Evolutionary conservation across 371 early-diverging fungal species (phyloP).

Genomic region (Haplosporangium sp.): DNA sequence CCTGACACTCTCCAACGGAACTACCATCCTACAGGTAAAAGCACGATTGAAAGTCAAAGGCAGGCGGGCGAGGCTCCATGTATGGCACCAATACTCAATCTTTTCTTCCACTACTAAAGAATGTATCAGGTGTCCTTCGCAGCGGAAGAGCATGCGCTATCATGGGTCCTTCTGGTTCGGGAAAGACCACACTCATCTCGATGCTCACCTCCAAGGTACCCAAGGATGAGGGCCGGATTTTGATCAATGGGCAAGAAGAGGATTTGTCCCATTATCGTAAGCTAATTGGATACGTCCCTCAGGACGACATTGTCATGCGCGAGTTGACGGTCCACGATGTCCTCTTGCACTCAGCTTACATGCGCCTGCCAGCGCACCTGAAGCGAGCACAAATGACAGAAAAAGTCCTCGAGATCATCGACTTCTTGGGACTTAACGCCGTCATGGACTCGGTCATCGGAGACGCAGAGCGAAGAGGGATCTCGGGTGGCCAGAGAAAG

Average conservation of each 20-base stretch:
- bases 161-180: slow-evolving; percentile 84
- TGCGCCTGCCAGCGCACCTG: slow-evolving; percentile 72
- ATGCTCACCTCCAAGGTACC: slow-evolving; percentile 65
- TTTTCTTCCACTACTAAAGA: slow-evolving; percentile 18
- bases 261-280: slow-evolving; percentile 72
- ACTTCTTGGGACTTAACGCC: slow-evolving; percentile 70
- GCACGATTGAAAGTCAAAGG: not conserved
- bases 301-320: slow-evolving; percentile 75
- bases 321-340: slow-evolving; percentile 71
- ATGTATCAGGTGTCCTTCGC: slow-evolving; percentile 62
- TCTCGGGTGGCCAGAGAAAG: slow-evolving; percentile 90
- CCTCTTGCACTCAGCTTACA: slow-evolving; percentile 71
- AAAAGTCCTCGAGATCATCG: slow-evolving; percentile 68
- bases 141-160: slow-evolving; percentile 71
- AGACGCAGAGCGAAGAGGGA: slow-evolving; percentile 76
- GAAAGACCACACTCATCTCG: slow-evolving; percentile 70
- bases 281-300: slow-evolving; percentile 74
- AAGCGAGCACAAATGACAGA: slow-evolving; percentile 59
- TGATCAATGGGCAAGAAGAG: slow-evolving; percentile 71
- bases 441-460: slow-evolving; percentile 81
- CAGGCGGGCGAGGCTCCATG: not conserved
- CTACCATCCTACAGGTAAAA: slow-evolving; percentile 60
- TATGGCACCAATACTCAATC: not conserved
- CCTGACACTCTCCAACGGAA: slow-evolving; percentile 64
- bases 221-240: slow-evolving; percentile 69